Evolutionary conservation across 306 rosid genomes (phyloP).

Genomic region (Sophora flavescens): DNA sequence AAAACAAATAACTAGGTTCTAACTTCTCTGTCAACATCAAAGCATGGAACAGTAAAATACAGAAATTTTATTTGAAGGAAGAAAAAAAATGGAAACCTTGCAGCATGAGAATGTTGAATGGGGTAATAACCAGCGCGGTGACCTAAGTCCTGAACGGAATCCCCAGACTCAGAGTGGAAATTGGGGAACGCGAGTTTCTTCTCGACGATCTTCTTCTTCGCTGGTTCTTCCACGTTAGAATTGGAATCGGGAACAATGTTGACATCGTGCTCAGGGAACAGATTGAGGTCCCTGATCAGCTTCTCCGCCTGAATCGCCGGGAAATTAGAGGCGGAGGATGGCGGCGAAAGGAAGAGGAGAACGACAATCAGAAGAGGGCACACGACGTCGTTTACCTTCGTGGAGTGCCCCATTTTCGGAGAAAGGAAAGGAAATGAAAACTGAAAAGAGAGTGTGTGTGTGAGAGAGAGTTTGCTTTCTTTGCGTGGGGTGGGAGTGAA

Average conservation of each 20-base stretch:
- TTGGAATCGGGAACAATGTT: slow-evolving; percentile 56
- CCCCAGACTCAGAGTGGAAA: slow-evolving; percentile 52
- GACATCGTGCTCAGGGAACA: slow-evolving; percentile 69
- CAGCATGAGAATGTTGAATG: slow-evolving; percentile 83
- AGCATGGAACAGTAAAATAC: not conserved
- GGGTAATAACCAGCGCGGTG: slow-evolving; percentile 93
- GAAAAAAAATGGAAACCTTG: slow-evolving; percentile 51
- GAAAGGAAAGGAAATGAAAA: not conserved
- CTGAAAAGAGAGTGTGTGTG: not conserved
- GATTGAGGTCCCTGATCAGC: slow-evolving; percentile 72
- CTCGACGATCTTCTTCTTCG: slow-evolving; percentile 67
- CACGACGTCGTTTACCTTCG: slow-evolving; percentile 12
- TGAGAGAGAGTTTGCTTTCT: not conserved
- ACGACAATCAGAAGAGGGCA: slow-evolving; percentile 25
- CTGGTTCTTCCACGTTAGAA: not conserved
- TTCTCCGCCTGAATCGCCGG: slow-evolving; percentile 59
- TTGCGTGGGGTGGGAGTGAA: slow-evolving; percentile 33
- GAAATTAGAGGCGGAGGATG: slow-evolving; percentile 49
- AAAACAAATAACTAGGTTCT: too few relatives aligned
- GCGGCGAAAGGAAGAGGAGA: slow-evolving; percentile 40
- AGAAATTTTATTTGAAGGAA: not conserved
- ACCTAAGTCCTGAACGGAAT: slow-evolving; percentile 73
- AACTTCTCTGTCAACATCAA: not conserved
- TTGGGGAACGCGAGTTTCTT: slow-evolving; percentile 69
- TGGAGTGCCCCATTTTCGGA: slow-evolving; percentile 49